Percentiles rank a stretch among this genome's conserved stretches.
phyloP scores from a whole-genome alignment of 768 basidiomycete species.

The Rhodotorula toruloides region DNA sequence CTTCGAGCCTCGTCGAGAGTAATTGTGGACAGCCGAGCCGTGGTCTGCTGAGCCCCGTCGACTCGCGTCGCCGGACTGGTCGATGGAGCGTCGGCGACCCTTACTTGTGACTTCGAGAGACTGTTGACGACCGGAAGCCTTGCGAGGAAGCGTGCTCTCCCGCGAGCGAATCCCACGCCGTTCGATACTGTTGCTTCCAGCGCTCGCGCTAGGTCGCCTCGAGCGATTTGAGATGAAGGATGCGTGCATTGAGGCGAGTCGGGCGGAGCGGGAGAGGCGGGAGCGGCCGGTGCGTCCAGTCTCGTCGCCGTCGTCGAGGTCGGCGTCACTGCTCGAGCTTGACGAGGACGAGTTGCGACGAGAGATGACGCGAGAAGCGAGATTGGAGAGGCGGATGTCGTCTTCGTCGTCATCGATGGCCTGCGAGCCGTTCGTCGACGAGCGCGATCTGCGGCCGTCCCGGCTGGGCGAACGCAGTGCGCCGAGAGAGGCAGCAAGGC shows the following conservation, averaged over 20 bases:
- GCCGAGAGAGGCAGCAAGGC: slow-evolving; percentile 25
- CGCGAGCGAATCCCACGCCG: slow-evolving; percentile 1
- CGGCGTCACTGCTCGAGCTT: slow-evolving; percentile 19
- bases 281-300: background rate
- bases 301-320: slow-evolving; percentile 8
- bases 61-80: background rate
- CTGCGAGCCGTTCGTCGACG: background rate
- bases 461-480: slow-evolving; percentile 6
- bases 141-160: slow-evolving; percentile 1
- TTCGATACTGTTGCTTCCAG: background rate
- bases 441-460: background rate
- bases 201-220: slow-evolving; percentile 19
- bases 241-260: slow-evolving; percentile 15
- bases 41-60: background rate
- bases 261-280: slow-evolving; percentile 14
- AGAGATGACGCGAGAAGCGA: background rate
- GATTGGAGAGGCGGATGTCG: background rate
- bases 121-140: slow-evolving; percentile 3
- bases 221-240: slow-evolving; percentile 23
- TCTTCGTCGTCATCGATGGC: background rate
- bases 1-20: background rate
- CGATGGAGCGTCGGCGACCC: slow-evolving; percentile 11
- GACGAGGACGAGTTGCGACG: slow-evolving; percentile 14
- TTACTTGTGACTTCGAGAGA: slow-evolving; percentile 13
- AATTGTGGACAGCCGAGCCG: background rate